Evolutionary conservation across 2,329 filamentous ascomycete genomes (phyloP), one percentile per base, ranked within the genome.

Genomic region (Gnomoniopsis smithogilvyi): DNA sequence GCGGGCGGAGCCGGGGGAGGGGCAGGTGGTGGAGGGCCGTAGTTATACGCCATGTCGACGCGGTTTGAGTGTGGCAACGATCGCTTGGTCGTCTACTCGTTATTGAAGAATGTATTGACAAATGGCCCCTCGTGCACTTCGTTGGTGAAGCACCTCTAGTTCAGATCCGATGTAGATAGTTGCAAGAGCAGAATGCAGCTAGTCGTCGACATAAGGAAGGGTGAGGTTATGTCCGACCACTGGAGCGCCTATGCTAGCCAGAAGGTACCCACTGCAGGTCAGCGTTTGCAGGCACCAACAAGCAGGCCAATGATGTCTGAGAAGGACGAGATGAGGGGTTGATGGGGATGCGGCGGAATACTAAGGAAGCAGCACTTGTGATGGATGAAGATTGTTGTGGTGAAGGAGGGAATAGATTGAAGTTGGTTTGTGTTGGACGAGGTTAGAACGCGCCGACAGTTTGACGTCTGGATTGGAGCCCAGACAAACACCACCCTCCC

Each of bases 11-110:
- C 75, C 19, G 80, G 79, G 14, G 80, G 80, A 57, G 80, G 79
- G 22, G 80, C 75, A n/a, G 80, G 79, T 15, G 80, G 80, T 56
- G 80, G 79, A 21, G 79, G 80, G n/a, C 76, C 80, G 73, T 83
- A 83, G 55, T 76, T 78, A 73, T 83, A 83, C 34, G 80, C 74
- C 80, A 82, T 82, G 52, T 58, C 60, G 61, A 56, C 33, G 54
- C 38, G 49, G 21, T 14, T 8, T n/a, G 36, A 41, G 36, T 8
- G 30, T 26, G 17, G n/a, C n/a, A 17, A 49, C 22, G 22, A 24
- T 36, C 8, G 17, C 33, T 34, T 51, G 21, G 30, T 36, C 14
- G 43, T 41, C 15, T 36, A 30, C 4, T 30, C 36, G 36, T 14
- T 4, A 4, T 14, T 14, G 15, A n/a, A 41, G 36, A n/a, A 41